A percentile compares a stretch with the other conserved stretches of the same genome.
phyloP scores from a whole-genome alignment of 75 land plant genomes.

The Selaginella moellendorffii region DNA sequence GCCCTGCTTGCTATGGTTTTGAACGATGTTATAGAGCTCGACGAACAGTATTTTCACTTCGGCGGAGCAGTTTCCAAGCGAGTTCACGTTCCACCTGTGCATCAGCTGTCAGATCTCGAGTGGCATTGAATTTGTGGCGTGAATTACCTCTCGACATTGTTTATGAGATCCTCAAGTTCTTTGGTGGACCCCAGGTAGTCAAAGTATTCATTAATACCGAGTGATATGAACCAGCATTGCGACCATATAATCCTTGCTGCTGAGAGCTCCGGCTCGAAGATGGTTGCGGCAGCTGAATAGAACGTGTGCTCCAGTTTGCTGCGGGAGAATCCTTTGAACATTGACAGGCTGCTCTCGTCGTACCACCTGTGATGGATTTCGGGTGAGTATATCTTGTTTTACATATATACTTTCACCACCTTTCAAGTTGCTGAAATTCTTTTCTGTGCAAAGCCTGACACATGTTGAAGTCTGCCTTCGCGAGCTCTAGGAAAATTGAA shows the following conservation, averaged over 20 bases:
- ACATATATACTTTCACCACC: conserved; percentile 27
- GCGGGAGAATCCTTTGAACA: conserved; percentile 49
- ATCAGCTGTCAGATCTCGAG: not conserved
- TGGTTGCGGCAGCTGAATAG: conserved; percentile 75
- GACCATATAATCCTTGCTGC: conserved; percentile 75
- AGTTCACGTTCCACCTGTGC: conserved; percentile 52
- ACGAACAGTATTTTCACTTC: conserved; percentile 41
- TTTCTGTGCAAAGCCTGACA: conserved; percentile 44
- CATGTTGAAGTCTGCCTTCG: conserved; percentile 57
- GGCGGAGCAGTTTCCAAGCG: conserved; percentile 22
- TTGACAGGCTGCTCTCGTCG: conserved; percentile 36
- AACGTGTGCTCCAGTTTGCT: conserved; percentile 61
- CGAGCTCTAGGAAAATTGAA: conserved; percentile 35
- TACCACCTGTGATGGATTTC: conserved; percentile 45
- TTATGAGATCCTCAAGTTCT: conserved; percentile 40
- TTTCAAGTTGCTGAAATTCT: conserved; percentile 46
- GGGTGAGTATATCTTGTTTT: too few relatives aligned
- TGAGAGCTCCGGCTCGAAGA: conserved; percentile 51
- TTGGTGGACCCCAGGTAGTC: conserved; percentile 50
- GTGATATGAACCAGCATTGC: conserved; percentile 49
- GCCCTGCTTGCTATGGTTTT: conserved; percentile 39
- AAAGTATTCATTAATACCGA: conserved; percentile 81
- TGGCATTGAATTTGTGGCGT: too few relatives aligned
- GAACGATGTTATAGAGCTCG: conserved; percentile 42
- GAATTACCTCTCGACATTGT: conserved; percentile 46